Evolutionary conservation across 805 yeast species (phyloP).

Genomic region (Pichia nakasei): DNA sequence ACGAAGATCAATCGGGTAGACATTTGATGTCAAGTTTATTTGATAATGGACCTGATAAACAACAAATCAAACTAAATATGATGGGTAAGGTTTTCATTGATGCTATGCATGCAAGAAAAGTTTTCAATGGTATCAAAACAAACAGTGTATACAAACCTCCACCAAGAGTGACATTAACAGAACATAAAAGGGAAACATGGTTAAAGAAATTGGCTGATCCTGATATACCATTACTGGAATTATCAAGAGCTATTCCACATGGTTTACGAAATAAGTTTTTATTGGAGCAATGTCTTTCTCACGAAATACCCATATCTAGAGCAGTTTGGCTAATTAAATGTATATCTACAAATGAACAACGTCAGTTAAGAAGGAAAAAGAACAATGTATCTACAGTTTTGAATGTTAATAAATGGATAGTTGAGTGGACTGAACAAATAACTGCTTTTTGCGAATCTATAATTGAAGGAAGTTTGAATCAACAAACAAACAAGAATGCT

Average conservation of each 20-base stretch:
- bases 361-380: constrained; percentile 44
- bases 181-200: constrained; percentile 81
- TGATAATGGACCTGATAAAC: neutral
- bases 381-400: constrained; percentile 15
- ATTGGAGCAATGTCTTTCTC: constrained; percentile 61
- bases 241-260: constrained; percentile 80
- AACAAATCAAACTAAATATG: constrained; percentile 21
- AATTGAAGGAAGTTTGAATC: constrained; percentile 33
- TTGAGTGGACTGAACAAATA: constrained; percentile 87
- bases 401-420: constrained; percentile 57
- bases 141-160: constrained; percentile 66
- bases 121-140: constrained; percentile 35
- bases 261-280: constrained; percentile 70
- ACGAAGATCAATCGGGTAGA: constrained; percentile 66
- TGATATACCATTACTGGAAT: constrained; percentile 51
- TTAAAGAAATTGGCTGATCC: constrained; percentile 67
- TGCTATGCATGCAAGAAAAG: constrained; percentile 39
- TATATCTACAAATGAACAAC: constrained; percentile 69
- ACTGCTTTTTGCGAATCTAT: constrained; percentile 48
- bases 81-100: constrained; percentile 42
- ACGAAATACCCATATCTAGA: constrained; percentile 64
- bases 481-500: constrained; percentile 17
- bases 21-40: constrained; percentile 29
- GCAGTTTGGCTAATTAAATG: constrained; percentile 91
- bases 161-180: constrained; percentile 84